Evolutionary conservation across 2,329 filamentous ascomycete species (phyloP), one percentile per base, ranked within the genome.

Genomic region (Colletotrichum viniferum): DNA sequence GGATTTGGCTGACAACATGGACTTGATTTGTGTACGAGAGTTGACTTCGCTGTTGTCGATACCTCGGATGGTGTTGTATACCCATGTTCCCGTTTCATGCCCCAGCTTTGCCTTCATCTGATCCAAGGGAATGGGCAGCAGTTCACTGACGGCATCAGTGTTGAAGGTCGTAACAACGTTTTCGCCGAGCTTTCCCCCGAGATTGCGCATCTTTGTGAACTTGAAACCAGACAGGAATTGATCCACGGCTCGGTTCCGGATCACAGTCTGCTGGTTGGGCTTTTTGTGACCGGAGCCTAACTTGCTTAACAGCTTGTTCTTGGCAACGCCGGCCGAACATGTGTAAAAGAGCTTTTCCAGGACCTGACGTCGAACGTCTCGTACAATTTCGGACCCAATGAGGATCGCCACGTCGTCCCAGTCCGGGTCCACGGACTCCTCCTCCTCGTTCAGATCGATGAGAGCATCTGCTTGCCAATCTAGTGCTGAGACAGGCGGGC

Each of bases 251-350:
- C 96, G 92, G 81, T 95, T 96, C 28, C 97, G 93, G 64, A 99
- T 92, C n/a, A 98, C 92, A 0, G 96, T 98, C 85, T 99, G 97
- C 79, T 94, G 92, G 81, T 98, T 97, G 38, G 97, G 97, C 84
- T 99, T 99, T 85, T 95, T 96, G 86, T 96, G 92, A 8, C 91
- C 95, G 28, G 95, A 98, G 34, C 96, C 97, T 72, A 99, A 87
- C 86, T 99, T 99, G 77, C 96, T 95, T 76, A 99, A 88, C 91
- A 98, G 95, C 85, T 98, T 99, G 87, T 98, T 99, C 78, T 91
- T 91, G 34, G 96, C 94, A 77, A 99, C 88, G 8, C 97, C 97
- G 1, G 92, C 96, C 8, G 96, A 98, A 84, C 96, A 98, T 5
- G 96, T 98, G 82, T 98, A 99, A 69, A 92, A 91, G 68, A 98